A percentile compares a stretch with the other conserved stretches of the same genome.
Conservation (phyloP, 495 filamentous ascomycete genomes). For the Penicillium verhagenii region DNA sequence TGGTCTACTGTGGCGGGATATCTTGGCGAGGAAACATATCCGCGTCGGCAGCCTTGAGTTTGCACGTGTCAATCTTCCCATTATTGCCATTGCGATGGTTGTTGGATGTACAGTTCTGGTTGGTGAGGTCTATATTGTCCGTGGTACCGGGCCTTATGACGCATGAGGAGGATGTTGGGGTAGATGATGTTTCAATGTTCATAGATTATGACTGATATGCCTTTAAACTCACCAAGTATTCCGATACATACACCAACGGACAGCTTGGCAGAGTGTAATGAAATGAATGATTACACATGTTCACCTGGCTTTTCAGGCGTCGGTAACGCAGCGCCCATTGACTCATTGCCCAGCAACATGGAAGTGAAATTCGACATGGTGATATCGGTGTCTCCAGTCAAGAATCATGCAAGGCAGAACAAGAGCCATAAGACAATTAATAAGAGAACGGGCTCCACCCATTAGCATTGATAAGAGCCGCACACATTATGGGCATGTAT, state of each 20-base stretch:
- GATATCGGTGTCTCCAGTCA: too few relatives aligned
- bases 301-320: too few relatives aligned
- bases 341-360: too few relatives aligned
- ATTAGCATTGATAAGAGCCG: too few relatives aligned
- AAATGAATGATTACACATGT: constrained; percentile 2
- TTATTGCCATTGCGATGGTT: constrained; percentile 64
- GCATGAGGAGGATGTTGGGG: neutral
- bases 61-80: constrained; percentile 61
- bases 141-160: constrained; percentile 25
- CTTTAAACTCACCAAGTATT: neutral
- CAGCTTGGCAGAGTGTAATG: neutral
- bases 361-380: too few relatives aligned
- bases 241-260: neutral
- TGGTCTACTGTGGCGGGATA: constrained; percentile 65
- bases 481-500: too few relatives aligned
- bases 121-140: constrained; percentile 58
- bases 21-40: constrained; percentile 62
- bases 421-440: too few relatives aligned
- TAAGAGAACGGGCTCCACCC: too few relatives aligned
- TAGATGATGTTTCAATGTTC: neutral
- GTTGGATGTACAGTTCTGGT: constrained; percentile 58
- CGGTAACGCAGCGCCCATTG: constrained; percentile 24
- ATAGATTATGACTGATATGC: neutral
- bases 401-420: constrained; percentile 20
- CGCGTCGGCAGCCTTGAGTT: constrained; percentile 57